Evolutionary conservation across 164 flowering plant species (phyloP).

Genomic region (Stephania cephalantha): DNA sequence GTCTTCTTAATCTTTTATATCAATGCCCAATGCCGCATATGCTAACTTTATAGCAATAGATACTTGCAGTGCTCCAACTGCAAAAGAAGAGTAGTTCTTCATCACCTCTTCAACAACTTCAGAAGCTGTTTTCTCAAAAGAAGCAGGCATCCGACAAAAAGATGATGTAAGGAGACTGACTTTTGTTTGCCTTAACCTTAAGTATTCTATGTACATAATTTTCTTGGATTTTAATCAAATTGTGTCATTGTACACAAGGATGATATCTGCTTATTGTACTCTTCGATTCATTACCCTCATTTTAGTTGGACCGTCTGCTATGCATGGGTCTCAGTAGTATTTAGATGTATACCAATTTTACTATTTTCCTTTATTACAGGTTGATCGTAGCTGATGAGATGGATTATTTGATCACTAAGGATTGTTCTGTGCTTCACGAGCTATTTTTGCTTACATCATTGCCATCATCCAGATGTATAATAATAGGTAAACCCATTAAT

Average conservation of each 20-base stretch:
- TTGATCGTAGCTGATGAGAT: conserved; percentile 79
- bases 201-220: background rate
- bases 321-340: no score
- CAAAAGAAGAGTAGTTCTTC: conserved; percentile 34
- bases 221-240: background rate
- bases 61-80: conserved; percentile 35
- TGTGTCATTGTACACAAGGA: background rate
- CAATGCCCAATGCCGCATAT: background rate
- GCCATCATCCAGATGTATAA: conserved; percentile 72
- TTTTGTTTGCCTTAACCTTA: background rate
- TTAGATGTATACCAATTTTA: no score
- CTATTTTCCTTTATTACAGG: conserved; percentile 32
- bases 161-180: conserved; percentile 52
- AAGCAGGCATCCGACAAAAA: conserved; percentile 31
- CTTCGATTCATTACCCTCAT: no score
- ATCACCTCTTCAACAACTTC: conserved; percentile 53
- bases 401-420: conserved; percentile 86
- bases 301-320: no score
- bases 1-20: background rate
- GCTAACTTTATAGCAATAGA: conserved; percentile 32
- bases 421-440: conserved; percentile 84
- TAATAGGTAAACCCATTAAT: conserved; percentile 51
- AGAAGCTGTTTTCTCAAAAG: conserved; percentile 50
- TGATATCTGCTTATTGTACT: no score
- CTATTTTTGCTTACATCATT: conserved; percentile 90